These are phyloP conservation scores for Pachyrhizus erosus DNA, from an alignment of 306 rosid species.

Conservation along the genomic window DNA sequence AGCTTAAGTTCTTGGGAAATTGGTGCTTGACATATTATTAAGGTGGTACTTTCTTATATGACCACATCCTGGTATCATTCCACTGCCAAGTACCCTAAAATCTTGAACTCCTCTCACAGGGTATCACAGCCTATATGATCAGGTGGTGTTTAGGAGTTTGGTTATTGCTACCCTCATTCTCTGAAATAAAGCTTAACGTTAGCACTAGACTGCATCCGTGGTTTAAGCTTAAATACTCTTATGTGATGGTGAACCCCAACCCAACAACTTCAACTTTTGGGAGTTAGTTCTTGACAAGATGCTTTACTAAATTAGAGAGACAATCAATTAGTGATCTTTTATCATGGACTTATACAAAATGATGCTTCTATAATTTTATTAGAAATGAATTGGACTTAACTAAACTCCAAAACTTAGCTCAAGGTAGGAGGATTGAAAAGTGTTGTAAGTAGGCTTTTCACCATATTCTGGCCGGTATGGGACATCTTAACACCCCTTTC, in stretches of 20 bases:
- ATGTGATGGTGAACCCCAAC: background rate
- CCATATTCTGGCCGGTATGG: background rate
- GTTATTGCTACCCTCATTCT: background rate
- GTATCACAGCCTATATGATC: background rate
- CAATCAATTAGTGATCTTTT: background rate
- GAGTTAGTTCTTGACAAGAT: background rate
- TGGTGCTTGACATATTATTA: background rate
- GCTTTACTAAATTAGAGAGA: constrained; percentile 11
- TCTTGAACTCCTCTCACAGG: background rate
- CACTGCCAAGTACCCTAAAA: background rate
- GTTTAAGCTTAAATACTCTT: background rate
- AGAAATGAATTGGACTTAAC: background rate
- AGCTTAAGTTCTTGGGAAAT: background rate
- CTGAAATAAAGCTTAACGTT: background rate
- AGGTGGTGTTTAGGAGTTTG: background rate
- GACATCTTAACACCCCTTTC: background rate
- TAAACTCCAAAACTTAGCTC: background rate
- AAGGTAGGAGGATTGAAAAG: background rate
- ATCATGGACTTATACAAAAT: constrained; percentile 8
- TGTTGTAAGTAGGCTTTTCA: background rate
- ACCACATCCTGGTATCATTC: background rate
- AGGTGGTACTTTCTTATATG: background rate
- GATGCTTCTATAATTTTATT: constrained; percentile 15
- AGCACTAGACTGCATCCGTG: background rate
- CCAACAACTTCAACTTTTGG: background rate